A percentile compares a stretch with the other conserved stretches of the same genome.
These are phyloP conservation scores for Andrographis paniculata DNA, from an alignment of 305 asterid genomes.

Conservation along the genomic window DNA sequence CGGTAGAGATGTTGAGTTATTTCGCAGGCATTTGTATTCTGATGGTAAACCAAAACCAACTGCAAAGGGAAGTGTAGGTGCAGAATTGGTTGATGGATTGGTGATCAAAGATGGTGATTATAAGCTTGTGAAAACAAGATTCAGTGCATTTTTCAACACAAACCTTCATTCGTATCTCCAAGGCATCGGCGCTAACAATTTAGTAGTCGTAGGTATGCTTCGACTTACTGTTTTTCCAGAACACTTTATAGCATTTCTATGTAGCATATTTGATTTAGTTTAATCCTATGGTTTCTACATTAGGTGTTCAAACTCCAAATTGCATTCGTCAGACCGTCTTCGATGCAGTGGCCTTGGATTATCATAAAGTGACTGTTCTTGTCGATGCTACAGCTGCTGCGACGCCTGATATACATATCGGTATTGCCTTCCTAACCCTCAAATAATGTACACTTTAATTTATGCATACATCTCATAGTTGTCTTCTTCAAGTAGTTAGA, in stretches of 20 bases:
- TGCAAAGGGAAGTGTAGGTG: constrained; percentile 60
- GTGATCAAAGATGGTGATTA: constrained; percentile 62
- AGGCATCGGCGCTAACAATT: constrained; percentile 37
- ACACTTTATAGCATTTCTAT: neutral
- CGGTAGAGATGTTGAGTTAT: constrained; percentile 84
- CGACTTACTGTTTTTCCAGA: neutral
- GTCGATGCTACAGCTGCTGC: constrained; percentile 90
- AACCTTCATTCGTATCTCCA: constrained; percentile 76
- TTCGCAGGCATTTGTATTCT: constrained; percentile 56
- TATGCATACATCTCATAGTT: too few species aligned
- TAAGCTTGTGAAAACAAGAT: constrained; percentile 82
- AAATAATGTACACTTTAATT: neutral
- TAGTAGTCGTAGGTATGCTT: constrained; percentile 51
- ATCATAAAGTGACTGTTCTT: constrained; percentile 47
- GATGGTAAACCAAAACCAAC: constrained; percentile 60
- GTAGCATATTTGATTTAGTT: neutral
- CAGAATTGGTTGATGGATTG: constrained; percentile 73
- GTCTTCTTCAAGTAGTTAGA: neutral
- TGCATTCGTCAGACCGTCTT: constrained; percentile 78
- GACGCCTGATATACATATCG: constrained; percentile 58
- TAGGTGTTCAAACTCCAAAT: constrained; percentile 95
- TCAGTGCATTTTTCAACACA: constrained; percentile 84
- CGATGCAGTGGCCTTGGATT: constrained; percentile 80
- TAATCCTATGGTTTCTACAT: constrained; percentile 2
- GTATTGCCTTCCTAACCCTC: constrained; percentile 25